Conservation (phyloP, 768 basidiomycete species). For the Tulasnella sp. region DNA sequence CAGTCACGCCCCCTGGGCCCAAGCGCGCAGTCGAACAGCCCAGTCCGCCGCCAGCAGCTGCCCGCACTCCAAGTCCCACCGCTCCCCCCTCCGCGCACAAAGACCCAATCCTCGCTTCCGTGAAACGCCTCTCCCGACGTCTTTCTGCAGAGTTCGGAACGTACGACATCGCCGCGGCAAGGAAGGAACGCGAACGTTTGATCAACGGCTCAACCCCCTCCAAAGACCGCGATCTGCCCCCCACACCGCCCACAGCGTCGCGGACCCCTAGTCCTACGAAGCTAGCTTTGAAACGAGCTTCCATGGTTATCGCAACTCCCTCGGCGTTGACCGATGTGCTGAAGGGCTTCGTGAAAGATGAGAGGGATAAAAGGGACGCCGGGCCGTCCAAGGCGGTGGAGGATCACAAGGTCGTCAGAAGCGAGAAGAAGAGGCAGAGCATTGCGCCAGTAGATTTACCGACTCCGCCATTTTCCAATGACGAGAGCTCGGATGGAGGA, state of each 20-base stretch:
- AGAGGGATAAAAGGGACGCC: background rate
- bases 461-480: background rate
- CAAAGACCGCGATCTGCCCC: background rate
- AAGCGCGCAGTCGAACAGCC: background rate
- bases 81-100: background rate
- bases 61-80: background rate
- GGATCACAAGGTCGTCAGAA: background rate
- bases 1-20: background rate
- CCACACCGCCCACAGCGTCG: background rate
- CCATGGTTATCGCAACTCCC: background rate
- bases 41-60: background rate
- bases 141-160: slow-evolving; percentile 23
- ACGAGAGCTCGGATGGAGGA: background rate
- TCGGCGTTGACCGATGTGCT: background rate
- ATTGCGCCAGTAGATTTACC: background rate
- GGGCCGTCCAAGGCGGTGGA: background rate
- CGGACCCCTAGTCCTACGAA: background rate
- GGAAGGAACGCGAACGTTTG: slow-evolving; percentile 12
- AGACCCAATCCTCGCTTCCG: background rate
- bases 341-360: background rate
- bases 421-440: background rate
- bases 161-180: slow-evolving; percentile 19
- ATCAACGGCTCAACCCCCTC: background rate
- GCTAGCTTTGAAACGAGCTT: background rate
- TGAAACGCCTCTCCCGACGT: background rate